A percentile compares a stretch with the other conserved stretches of the same genome.
Evolutionary conservation across 257 asterid genomes (phyloP).

Genomic region (Linderniella brevidens): DNA sequence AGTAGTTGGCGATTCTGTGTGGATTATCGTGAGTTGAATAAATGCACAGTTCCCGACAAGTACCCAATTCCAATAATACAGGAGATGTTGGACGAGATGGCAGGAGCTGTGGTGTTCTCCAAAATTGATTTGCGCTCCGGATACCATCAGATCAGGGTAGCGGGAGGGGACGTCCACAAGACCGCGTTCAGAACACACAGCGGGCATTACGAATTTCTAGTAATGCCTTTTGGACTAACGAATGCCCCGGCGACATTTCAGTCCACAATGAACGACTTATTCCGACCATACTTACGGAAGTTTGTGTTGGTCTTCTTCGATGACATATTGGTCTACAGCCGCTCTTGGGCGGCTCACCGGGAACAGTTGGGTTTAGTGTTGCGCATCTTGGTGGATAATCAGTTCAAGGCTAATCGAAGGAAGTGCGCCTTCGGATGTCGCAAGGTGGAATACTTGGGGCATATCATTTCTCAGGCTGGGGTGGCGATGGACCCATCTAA

Average conservation of each 20-base stretch:
- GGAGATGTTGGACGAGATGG: neutral
- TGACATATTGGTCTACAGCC: neutral
- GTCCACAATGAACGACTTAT: neutral
- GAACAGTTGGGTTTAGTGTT: neutral
- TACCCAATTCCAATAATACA: neutral
- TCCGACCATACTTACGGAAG: neutral
- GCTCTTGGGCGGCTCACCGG: neutral
- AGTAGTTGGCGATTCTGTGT: too few relatives aligned
- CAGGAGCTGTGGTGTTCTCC: neutral
- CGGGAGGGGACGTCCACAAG: neutral
- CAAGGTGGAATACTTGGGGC: constrained; percentile 1
- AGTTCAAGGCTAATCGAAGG: neutral
- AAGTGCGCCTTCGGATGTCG: neutral
- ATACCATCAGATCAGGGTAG: too few relatives aligned
- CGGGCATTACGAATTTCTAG: too few relatives aligned
- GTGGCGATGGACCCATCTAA: neutral
- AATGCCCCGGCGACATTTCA: constrained; percentile 5
- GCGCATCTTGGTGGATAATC: neutral
- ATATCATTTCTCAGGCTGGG: neutral
- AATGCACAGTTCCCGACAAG: too few relatives aligned
- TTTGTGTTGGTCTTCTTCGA: neutral
- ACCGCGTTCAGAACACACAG: neutral
- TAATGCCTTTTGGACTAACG: too few relatives aligned
- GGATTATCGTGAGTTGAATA: too few relatives aligned
- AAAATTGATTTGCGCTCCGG: too few relatives aligned